Evolutionary conservation across 2,329 filamentous ascomycete species (phyloP), one percentile per base, ranked within the genome.

Genomic region (Scytalidium lignicola): DNA sequence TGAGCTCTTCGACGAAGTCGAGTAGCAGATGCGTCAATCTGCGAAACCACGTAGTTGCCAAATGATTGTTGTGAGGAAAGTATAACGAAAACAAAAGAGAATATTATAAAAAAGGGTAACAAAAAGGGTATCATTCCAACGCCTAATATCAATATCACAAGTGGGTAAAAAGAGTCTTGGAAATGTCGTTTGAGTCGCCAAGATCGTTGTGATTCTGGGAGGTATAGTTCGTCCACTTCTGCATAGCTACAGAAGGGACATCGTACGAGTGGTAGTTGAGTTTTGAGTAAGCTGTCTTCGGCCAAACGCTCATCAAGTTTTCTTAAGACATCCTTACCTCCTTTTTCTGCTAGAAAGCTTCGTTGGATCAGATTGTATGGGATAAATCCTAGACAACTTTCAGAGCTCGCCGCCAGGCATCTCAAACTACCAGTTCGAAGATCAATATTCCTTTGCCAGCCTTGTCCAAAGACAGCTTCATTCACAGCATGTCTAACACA

Each of bases 171-270:
- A 39, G 52, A 58, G 51, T 48, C 65, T 19, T 49, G 62, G 57
- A 69, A 75, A 57, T 76, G 72, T 37, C 74, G 67, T 51, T 78
- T 79, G 49, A 88, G 65, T 41, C 73, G 79, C 64, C 85, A 79
- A 20, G 70, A 70, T 20, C 78, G 67, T 49, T 80, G 75, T 46
- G 69, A 67, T 42, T 68, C 68, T 10, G 82, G 83, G 19, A 85
- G 72, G 63, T 88, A 88, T 17, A 86, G 71, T 49, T 88, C 85
- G 66, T 96, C 90, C 21, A 90, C 76, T 71, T 97, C 93, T 26
- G 90, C 90, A 63, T 97, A 99, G 56, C 77, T 78, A 73, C 92
- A 99, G 64, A 95, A 96, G 0, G 91, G 90, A 61, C 93, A 97
- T 37, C 85, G 83, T 43, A 93, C 76, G 1, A 97, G 78, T 2